Base-by-base conservation (phyloP, 2,329 filamentous ascomycete genomes). In the Alternaria sp. region DNA sequence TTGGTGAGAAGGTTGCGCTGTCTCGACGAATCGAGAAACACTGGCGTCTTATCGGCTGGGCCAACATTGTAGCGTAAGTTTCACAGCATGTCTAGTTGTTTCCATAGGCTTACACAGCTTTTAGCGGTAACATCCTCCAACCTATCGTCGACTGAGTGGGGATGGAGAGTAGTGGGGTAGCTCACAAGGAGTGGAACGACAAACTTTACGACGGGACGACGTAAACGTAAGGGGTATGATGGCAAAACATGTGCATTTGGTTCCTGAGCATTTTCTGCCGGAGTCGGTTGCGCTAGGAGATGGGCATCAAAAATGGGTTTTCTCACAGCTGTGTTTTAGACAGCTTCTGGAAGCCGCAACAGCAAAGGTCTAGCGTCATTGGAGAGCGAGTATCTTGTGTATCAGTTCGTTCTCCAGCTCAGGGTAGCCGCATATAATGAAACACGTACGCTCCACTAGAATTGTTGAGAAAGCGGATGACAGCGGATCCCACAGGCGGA, bases 11-110 rank as follows among this genome's bases (percentile, higher is more conserved):
- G 90, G 93, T 99, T 74, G 95, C 95, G 40, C 85, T 99, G 75
- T 93, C 89, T 78, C 86, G 95, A 82, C 91, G 95, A 88, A 97
- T 98, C 74, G 95, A 99, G 82, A 98, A 98, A 88, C 94, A 97
- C 82, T 98, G 94, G 94, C 91, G 74, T 62, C 70, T 78, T 21
- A 79, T 79, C 63, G 77, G 77, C 36, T 79, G 77, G 77, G 77
- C 77, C 46, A 79, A 78, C 63, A 79, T 79, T 55, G 76, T 78
- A 48, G 73, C 77, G 77, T 79, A 75, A 75, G 76, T 77, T 41
- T 50, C 51, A 29, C 62, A 51, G 49, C 39, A 21, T 24, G 5
- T 37, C 28, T 31, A 46, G n/a, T 45, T 29, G 21, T 29, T 24
- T 13, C 13, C 37, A 37, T 28, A 21, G 52, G 61, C 68, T 74